phyloP scores from a whole-genome alignment of 2,329 filamentous ascomycete species.

The Plenodomus tracheiphilus region DNA sequence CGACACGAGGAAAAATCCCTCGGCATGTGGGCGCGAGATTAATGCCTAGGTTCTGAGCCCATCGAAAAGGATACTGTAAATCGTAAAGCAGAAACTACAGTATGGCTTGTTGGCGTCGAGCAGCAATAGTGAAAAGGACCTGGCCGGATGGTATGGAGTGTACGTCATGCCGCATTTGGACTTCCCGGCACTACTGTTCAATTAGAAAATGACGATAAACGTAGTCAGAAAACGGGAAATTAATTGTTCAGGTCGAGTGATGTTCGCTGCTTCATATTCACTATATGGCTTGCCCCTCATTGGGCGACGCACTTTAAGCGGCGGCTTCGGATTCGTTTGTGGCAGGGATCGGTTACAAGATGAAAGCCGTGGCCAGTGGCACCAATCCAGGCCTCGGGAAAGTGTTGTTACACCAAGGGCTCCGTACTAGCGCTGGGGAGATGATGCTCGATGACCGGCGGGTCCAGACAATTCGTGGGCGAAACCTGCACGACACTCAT shows the following conservation, averaged over 20 bases:
- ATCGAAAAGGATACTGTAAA: not conserved
- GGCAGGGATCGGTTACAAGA: slow-evolving; percentile 26
- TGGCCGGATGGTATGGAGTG: not conserved
- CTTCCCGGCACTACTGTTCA: not conserved
- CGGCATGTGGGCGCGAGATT: not conserved
- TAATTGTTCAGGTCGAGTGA: not conserved
- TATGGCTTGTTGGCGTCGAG: not conserved
- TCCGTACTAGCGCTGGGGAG: slow-evolving; percentile 19
- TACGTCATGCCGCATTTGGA: not conserved
- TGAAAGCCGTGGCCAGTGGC: slow-evolving; percentile 14
- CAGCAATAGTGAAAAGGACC: not conserved
- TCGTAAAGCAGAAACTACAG: not conserved
- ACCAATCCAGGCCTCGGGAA: slow-evolving; percentile 14
- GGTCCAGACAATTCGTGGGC: slow-evolving; percentile 12
- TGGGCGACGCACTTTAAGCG: slow-evolving; percentile 25
- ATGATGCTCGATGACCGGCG: slow-evolving; percentile 11
- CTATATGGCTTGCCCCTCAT: slow-evolving; percentile 9
- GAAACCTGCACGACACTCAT: slow-evolving; percentile 17
- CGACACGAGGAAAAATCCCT: not conserved
- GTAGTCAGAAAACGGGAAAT: not conserved
- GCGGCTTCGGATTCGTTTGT: slow-evolving; percentile 16
- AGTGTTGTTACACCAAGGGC: slow-evolving; percentile 22
- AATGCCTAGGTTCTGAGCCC: not conserved
- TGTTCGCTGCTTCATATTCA: slow-evolving; percentile 8
- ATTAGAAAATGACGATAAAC: not conserved